Evolutionary conservation across 1,284 basidiomycete species (phyloP), one percentile per base, ranked within the genome.

Genomic region (Rhodotorula sp.): DNA sequence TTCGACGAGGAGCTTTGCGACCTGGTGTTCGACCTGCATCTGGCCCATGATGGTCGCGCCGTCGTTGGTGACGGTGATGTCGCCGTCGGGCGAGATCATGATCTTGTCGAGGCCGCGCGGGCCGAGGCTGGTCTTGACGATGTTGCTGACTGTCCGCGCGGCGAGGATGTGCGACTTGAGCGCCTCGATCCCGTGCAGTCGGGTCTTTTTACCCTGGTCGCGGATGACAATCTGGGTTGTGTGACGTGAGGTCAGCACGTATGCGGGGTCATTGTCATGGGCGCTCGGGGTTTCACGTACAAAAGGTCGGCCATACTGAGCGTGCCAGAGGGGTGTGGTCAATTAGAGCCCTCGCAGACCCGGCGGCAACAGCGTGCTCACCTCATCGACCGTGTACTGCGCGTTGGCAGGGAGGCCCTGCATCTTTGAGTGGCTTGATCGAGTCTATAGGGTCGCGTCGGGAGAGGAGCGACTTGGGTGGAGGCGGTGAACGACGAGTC

Each of bases 41-140:
- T 95, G 92, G 56, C 90, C 87, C 61, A 97, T 84, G 75, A 97
- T 97, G 29, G 94, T 97, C 20, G 95, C 95, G 62, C 95, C 95
- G 83, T 99, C 95, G 82, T 99, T 99, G 29, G 95, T 98, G 58
- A 99, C 95, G 60, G 94, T 98, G 78, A 99, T 99, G 79, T 99
- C 95, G 62, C 95, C 95, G 84, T 99, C 95, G 18, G 77, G 77
- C 26, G 66, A 69, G 80, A 99, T 97, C 79, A 99, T 87, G 81
- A 99, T 98, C 87, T 99, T 99, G 86, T 99, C 96, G 69, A 99
- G 87, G 60, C 95, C 68, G 84, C 95, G 86, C 37, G 95, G 95
- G 29, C 95, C 95, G 44, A 99, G 85, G 15, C 93, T 97, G 67
- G 95, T 95, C 79, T 91, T 89, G 79, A 99, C 87, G 79, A 99